Conservation (phyloP, 352 stramenopile species). For the Phytophthora constricta region DNA sequence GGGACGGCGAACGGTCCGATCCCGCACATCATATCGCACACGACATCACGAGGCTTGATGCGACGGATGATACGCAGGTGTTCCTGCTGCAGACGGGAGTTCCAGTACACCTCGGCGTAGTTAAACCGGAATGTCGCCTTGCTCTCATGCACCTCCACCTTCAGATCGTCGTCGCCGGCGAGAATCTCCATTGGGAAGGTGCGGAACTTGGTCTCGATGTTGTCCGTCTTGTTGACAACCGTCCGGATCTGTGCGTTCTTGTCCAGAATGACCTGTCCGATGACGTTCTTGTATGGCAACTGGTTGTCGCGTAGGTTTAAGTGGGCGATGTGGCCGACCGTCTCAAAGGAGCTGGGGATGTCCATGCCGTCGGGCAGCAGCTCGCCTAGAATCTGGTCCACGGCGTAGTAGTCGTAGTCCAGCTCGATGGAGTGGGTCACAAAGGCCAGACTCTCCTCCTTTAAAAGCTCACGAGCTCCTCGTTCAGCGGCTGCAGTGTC, state of each 20-base stretch:
- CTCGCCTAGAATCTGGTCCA: slow-evolving; percentile 82
- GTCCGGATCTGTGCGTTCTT: slow-evolving; percentile 96
- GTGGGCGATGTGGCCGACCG: slow-evolving; percentile 97
- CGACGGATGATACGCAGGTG: slow-evolving; percentile 91
- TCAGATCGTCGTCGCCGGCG: slow-evolving; percentile 82
- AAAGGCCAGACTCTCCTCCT: slow-evolving; percentile 62
- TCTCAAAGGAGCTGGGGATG: slow-evolving; percentile 96
- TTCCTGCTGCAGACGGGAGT: slow-evolving; percentile 95
- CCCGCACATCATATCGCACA: slow-evolving; percentile 96
- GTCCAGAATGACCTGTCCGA: slow-evolving; percentile 98
- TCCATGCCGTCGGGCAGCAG: slow-evolving; percentile 84
- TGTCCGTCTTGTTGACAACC: slow-evolving; percentile 98
- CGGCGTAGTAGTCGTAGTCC: slow-evolving; percentile 80
- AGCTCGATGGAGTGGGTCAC: slow-evolving; percentile 75
- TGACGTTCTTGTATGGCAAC: slow-evolving; percentile 96
- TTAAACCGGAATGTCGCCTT: slow-evolving; percentile 95
- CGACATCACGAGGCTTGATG: slow-evolving; percentile 70
- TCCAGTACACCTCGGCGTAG: slow-evolving; percentile 98
- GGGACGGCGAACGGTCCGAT: slow-evolving; percentile 97
- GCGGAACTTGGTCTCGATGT: slow-evolving; percentile 94
- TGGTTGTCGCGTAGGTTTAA: slow-evolving; percentile 96
- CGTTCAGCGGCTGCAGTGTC: slow-evolving; percentile 54
- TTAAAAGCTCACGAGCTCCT: slow-evolving; percentile 65
- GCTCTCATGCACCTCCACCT: slow-evolving; percentile 93
- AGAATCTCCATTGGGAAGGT: slow-evolving; percentile 98